Conservation (phyloP, 345 rosid species). For the Carallia pectinifolia region DNA sequence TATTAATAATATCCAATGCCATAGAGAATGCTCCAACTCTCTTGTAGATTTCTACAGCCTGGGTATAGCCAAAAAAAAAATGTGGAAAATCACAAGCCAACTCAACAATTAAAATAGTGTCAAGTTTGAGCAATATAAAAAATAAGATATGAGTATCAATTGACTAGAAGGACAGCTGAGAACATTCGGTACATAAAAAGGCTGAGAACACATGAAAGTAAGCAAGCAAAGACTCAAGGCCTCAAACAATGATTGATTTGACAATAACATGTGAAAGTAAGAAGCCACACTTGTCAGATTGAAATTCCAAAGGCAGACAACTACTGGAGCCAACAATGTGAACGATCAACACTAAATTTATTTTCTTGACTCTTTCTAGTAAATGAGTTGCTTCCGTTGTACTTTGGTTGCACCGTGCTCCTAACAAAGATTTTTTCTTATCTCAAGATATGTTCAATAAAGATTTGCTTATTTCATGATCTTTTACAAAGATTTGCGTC, state of each 20-base stretch:
- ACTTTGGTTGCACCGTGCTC: too few species aligned
- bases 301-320: background rate
- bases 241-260: background rate
- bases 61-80: slow-evolving; percentile 17
- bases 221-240: background rate
- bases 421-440: too few species aligned
- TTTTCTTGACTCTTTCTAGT: too few species aligned
- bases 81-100: background rate
- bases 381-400: too few species aligned
- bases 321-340: too few species aligned
- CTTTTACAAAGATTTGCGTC: too few species aligned
- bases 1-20: slow-evolving; percentile 86
- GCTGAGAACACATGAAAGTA: background rate
- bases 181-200: background rate
- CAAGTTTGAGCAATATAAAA: too few species aligned
- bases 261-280: background rate
- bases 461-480: too few species aligned
- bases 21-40: slow-evolving; percentile 88
- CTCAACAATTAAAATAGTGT: background rate
- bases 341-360: too few species aligned
- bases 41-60: slow-evolving; percentile 91
- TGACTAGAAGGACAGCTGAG: background rate
- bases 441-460: too few species aligned
- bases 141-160: background rate
- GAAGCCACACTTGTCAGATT: too few species aligned